Conservation (phyloP, 352 stramenopile species). For the Pelagophyceae sp. region DNA sequence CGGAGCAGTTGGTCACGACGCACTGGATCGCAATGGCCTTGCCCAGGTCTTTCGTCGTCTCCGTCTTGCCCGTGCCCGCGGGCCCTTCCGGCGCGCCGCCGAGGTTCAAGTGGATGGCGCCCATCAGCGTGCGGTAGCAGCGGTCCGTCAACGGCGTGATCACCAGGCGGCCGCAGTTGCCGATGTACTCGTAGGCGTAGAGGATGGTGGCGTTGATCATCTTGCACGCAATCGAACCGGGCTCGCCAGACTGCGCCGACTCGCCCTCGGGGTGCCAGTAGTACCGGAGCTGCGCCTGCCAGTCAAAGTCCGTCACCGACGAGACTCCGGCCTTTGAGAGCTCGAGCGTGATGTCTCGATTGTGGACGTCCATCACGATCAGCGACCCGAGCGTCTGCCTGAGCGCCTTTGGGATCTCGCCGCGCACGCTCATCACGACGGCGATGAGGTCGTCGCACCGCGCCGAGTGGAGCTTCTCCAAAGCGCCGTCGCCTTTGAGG, state of each 20-base stretch:
- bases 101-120: constrained; percentile 82
- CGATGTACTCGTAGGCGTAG: constrained; percentile 84
- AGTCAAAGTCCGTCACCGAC: constrained; percentile 77
- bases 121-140: constrained; percentile 82
- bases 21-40: constrained; percentile 86
- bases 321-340: constrained; percentile 63
- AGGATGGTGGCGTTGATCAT: constrained; percentile 85
- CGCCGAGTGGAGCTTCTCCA: constrained; percentile 34
- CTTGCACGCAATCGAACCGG: constrained; percentile 51
- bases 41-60: constrained; percentile 82
- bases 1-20: constrained; percentile 77
- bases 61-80: constrained; percentile 58
- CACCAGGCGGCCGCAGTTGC: constrained; percentile 80
- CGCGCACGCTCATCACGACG: constrained; percentile 79
- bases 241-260: constrained; percentile 72
- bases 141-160: constrained; percentile 83
- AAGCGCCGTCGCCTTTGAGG: constrained; percentile 38
- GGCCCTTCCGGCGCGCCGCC: constrained; percentile 76
- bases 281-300: constrained; percentile 79
- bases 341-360: constrained; percentile 76
- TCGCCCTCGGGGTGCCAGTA: constrained; percentile 71
- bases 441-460: constrained; percentile 56
- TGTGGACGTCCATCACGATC: constrained; percentile 90
- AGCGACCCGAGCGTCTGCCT: constrained; percentile 75
- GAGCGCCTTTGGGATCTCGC: constrained; percentile 79